A percentile compares a stretch with the other conserved stretches of the same genome.
These are phyloP conservation scores for Aegilops longissima DNA, from an alignment of 176 grass and related monocot genomes.

Conservation along the genomic window DNA sequence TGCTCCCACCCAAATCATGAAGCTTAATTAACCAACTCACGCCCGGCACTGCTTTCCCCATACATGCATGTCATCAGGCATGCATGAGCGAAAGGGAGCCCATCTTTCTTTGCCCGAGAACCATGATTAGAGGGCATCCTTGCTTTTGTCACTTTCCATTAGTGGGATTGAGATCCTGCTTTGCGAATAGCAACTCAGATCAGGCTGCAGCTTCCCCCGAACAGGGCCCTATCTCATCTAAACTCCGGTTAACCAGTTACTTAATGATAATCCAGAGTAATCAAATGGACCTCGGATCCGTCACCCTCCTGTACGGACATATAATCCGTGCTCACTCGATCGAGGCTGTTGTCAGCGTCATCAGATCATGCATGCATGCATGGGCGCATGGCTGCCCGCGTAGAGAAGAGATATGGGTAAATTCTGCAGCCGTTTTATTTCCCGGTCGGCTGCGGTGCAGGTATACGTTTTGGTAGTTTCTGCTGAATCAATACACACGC, in stretches of 20 bases:
- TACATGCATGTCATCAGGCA: slow-evolving; percentile 7
- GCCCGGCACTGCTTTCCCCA: neutral
- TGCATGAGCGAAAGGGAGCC: neutral
- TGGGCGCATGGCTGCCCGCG: neutral
- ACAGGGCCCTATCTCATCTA: neutral
- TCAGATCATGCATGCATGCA: neutral
- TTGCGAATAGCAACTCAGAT: neutral
- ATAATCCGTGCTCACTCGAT: neutral
- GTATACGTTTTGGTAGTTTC: slow-evolving; percentile 2
- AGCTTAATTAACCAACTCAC: neutral
- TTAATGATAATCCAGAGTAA: neutral
- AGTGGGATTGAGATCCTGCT: neutral
- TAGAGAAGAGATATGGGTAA: neutral
- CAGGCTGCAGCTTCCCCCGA: neutral
- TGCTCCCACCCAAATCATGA: slow-evolving; percentile 35
- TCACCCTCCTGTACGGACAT: neutral
- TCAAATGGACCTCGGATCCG: slow-evolving; percentile 19
- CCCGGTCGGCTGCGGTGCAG: neutral
- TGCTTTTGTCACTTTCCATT: neutral
- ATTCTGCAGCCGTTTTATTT: slow-evolving; percentile 11
- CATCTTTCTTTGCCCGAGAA: neutral
- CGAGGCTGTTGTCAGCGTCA: neutral
- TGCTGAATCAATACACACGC: neutral
- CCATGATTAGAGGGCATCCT: neutral
- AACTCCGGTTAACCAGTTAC: slow-evolving; percentile 6